Conservation (phyloP, 192 early-diverging fungal genomes). For the Dissophora ornata region DNA sequence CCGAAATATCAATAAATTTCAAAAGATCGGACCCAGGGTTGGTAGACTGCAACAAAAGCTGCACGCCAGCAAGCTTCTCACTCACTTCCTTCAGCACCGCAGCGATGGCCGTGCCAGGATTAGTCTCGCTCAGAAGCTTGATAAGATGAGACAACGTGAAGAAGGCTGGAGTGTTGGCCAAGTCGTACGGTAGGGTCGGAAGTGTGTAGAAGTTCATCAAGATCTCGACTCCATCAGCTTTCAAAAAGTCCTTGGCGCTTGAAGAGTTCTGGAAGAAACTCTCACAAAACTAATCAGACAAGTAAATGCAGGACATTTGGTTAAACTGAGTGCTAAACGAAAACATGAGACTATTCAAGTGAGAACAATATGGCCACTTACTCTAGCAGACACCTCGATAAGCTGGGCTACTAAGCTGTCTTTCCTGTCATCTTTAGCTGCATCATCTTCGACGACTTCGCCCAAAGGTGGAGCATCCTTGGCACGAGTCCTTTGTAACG, state of each 20-base stretch:
- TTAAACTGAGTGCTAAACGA: too few relatives aligned
- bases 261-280: conserved; percentile 84
- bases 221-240: conserved; percentile 69
- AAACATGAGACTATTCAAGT: neutral
- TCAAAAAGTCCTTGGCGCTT: conserved; percentile 81
- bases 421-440: conserved; percentile 62
- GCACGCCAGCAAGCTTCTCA: conserved; percentile 53
- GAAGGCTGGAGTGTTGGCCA: conserved; percentile 70
- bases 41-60: conserved; percentile 58
- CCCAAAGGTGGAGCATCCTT: conserved; percentile 31
- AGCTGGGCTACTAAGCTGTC: conserved; percentile 66
- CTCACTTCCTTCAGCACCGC: conserved; percentile 67
- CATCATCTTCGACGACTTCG: conserved; percentile 33
- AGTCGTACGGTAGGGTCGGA: conserved; percentile 79
- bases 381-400: conserved; percentile 74
- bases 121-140: conserved; percentile 74
- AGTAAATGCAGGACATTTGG: neutral
- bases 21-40: conserved; percentile 54
- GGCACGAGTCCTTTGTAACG: conserved; percentile 24
- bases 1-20: conserved; percentile 71
- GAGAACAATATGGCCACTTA: conserved; percentile 39
- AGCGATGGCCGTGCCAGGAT: conserved; percentile 63
- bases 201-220: conserved; percentile 73
- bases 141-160: conserved; percentile 79
- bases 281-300: conserved; percentile 74